Evolutionary conservation across 179 eudicot genomes (phyloP), one percentile per base, ranked within the genome.

Genomic region (Carnegiea gigantea): DNA sequence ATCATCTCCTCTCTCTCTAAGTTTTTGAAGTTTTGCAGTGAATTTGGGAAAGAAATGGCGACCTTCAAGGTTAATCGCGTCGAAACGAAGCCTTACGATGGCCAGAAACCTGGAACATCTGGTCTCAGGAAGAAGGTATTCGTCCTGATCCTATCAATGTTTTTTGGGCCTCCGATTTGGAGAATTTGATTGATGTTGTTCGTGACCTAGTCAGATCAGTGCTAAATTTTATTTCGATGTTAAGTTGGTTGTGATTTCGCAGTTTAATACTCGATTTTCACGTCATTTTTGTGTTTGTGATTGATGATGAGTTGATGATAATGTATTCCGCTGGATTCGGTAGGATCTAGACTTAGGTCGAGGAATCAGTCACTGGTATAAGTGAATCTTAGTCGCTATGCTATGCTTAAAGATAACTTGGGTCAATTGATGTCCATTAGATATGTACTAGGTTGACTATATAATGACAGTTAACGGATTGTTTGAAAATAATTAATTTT

Each of bases 51-150:
- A 33, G 46, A 53, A 78, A 94, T 94, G 98, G 92, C 84, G 90
- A 70, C 72, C 76, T 95, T 95, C 90, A 91, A 84, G 80, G 92
- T 93, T 80, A 64, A 86, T 82, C 90, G 91, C 40, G 89, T 93
- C 13, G 84, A 83, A 49, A 91, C 97, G 28, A 86, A 78, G 62
- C 98, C 98, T 24, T 85, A 81, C 79, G 95, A 93, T 70, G 98
- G 92, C 81, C 98, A 95, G 77, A 95, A 95, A 68, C 98, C 98
- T 0, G 98, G 98, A 23, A 95, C 98, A 64, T 95, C 98, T 71
- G 98, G 98, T 79, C 93, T 95, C 75, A 86, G 98, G 53, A 95
- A 95, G 90, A 95, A 95, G 98, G 98, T 95, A 23, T 71, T 73
- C 15, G 23, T 12, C 49, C 36, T 49, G 73, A n/a, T 40, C 36